Base-by-base conservation (phyloP, 345 rosid species). In the Syzygium oleosum region DNA sequence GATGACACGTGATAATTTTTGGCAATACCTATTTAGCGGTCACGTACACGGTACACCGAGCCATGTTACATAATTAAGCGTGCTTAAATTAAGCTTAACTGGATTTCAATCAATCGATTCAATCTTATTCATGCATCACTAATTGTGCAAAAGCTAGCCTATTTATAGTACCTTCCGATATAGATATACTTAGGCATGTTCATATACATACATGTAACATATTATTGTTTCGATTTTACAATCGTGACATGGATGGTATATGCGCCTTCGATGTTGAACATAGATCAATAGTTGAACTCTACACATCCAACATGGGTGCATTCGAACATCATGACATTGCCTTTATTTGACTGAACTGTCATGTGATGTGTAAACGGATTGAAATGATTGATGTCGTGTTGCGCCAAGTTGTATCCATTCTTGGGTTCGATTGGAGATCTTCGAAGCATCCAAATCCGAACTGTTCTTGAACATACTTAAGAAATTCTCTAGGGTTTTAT, bases 211-310 rank as follows among this genome's bases (percentile, higher is more conserved):
- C 25, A 17, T 21, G 21, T 6, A 17, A 53, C 56, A 17, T 53
- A 53, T 21, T 16, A 17, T 43, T 53, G 56, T 21, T 53, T 6
- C 3, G 25, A 23, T 54, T 54, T 54, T 54, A 54, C 58, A 9
- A 7, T 19, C 25, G 7, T 17, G 13, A 2, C 80, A 16, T 31
- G 23, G 1, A 31, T 65, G 7, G 23, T 5, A 68, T 38, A 19
- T 34, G 46, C 46, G 2, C 5, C 2, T 34, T 31, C 2, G 0
- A 17, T 5, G 6, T 17, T 1, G 0, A 68, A 68, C 6, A 68
- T 17, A 68, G 23, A 68, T 68, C 3, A 0, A 68, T 41, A 0
- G 1, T 10, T 4, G 3, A 19, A 5, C 5, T n/a, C 34, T 13
- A n/a, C 19, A n/a, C 0, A 19, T 27, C 4, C 19, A n/a, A n/a